Percentiles rank a stretch among this genome's conserved stretches.
Conservation (phyloP, 352 stramenopile genomes). For the Pelagophyceae sp. region DNA sequence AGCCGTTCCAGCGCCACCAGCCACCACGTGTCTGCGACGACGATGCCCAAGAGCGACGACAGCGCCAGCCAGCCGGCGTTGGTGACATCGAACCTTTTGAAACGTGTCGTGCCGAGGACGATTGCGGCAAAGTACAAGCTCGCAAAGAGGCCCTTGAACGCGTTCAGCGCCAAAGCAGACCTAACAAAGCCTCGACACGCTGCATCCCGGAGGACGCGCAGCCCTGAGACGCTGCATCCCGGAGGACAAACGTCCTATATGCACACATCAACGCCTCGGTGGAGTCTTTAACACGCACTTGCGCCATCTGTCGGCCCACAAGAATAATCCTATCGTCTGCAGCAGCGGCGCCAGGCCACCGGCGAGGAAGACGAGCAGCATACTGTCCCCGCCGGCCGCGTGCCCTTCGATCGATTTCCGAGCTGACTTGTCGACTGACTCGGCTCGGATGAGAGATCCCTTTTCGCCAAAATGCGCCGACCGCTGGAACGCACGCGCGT, state of each 20-base stretch:
- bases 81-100: not conserved
- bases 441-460: too few species aligned
- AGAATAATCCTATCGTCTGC: not conserved
- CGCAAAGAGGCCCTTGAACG: not conserved
- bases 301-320: not conserved
- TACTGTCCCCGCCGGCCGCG: too few species aligned
- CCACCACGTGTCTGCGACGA: not conserved
- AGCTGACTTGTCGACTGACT: too few species aligned
- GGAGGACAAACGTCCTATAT: too few species aligned
- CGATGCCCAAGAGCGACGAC: not conserved
- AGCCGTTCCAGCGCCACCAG: not conserved
- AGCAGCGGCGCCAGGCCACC: not conserved
- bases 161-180: conserved; percentile 1
- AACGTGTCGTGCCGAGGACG: not conserved
- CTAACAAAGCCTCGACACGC: too few species aligned
- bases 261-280: too few species aligned
- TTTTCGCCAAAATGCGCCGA: too few species aligned
- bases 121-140: not conserved
- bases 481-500: too few species aligned
- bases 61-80: not conserved
- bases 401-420: too few species aligned
- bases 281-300: too few species aligned
- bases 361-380: not conserved
- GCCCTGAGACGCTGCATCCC: too few species aligned
- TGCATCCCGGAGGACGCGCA: too few species aligned